phyloP scores from a whole-genome alignment of 2,329 filamentous ascomycete genomes.

The Metarhizium anisopliae region DNA sequence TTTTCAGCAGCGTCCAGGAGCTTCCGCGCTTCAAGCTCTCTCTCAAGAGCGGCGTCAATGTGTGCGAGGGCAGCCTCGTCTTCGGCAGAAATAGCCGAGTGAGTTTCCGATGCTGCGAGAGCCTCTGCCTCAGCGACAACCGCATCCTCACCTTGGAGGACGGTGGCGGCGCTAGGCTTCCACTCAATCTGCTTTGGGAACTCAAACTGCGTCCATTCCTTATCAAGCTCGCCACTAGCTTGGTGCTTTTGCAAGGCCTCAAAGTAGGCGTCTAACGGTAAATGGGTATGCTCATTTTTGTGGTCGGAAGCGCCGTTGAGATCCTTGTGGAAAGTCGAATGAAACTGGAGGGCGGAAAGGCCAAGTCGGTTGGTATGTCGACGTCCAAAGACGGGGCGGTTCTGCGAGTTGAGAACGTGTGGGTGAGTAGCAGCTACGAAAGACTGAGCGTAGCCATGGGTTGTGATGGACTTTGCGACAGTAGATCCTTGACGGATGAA shows the following conservation, averaged over 20 bases:
- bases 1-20: constrained; percentile 35
- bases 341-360: constrained; percentile 51
- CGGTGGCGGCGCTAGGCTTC: constrained; percentile 55
- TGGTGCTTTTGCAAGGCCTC: constrained; percentile 80
- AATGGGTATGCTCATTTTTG: constrained; percentile 45
- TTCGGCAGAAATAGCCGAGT: constrained; percentile 32
- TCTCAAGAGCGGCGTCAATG: constrained; percentile 75
- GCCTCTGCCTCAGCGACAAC: constrained; percentile 25
- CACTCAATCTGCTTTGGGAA: constrained; percentile 84
- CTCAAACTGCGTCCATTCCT: constrained; percentile 88
- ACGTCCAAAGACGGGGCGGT: constrained; percentile 53
- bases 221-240: constrained; percentile 51
- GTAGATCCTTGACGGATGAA: constrained; percentile 93
- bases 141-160: constrained; percentile 51
- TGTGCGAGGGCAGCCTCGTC: constrained; percentile 60
- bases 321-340: constrained; percentile 67
- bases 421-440: constrained; percentile 89
- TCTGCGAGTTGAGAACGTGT: constrained; percentile 66
- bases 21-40: constrained; percentile 57
- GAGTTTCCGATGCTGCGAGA: constrained; percentile 25
- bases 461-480: constrained; percentile 82
- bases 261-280: constrained; percentile 80
- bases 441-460: constrained; percentile 95
- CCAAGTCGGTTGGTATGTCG: constrained; percentile 46
- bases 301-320: constrained; percentile 44